Evolutionary conservation across 305 asterid species (phyloP).

Genomic region (Solanum hybrid): DNA sequence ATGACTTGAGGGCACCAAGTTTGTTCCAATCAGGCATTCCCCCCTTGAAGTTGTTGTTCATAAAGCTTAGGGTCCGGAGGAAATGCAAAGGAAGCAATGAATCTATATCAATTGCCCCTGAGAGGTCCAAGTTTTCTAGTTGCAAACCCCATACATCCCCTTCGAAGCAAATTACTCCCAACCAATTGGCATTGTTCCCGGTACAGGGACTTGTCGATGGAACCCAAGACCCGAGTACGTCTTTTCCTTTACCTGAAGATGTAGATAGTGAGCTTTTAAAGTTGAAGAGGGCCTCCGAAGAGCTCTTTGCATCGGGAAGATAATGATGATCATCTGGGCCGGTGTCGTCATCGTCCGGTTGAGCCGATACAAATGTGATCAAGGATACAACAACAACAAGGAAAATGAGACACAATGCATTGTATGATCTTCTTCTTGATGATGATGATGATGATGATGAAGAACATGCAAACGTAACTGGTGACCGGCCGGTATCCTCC

Average conservation of each 20-base stretch:
- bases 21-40: conserved; percentile 78
- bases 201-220: conserved; percentile 46
- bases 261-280: conserved; percentile 3
- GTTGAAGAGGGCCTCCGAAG: conserved; percentile 9
- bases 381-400: not conserved
- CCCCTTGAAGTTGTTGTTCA: conserved; percentile 60
- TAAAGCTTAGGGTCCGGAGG: conserved; percentile 59
- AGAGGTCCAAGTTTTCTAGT: conserved; percentile 59
- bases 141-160: conserved; percentile 63
- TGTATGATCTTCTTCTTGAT: not conserved
- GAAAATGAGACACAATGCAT: not conserved
- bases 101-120: conserved; percentile 54
- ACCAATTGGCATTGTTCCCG: conserved; percentile 41
- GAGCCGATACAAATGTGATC: not conserved
- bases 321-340: not conserved
- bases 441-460: not conserved
- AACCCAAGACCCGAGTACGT: conserved; percentile 42
- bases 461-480: conserved; percentile 2
- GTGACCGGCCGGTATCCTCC: not conserved
- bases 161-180: conserved; percentile 52
- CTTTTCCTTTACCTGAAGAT: conserved; percentile 11
- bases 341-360: not conserved
- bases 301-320: conserved; percentile 4
- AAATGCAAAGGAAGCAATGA: conserved; percentile 40
- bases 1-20: conserved; percentile 64